Percentiles rank a stretch among this genome's conserved stretches.
Conservation (phyloP, 2,329 filamentous ascomycete genomes). For the Tricladium varicosporioides region DNA sequence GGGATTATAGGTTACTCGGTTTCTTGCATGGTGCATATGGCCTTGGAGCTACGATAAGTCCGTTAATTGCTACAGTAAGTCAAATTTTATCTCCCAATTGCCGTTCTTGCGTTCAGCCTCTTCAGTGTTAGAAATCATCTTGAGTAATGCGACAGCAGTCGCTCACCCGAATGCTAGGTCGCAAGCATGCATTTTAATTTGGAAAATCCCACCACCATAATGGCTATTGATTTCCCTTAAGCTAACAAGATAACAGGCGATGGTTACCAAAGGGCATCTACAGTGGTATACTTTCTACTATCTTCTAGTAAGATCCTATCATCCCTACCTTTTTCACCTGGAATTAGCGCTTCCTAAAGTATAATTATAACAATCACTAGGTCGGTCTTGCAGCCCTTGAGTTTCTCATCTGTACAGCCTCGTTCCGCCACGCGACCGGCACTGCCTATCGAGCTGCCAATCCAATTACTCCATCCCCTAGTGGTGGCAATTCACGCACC, state of each 20-base stretch:
- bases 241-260: slow-evolving; percentile 34
- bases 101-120: no score
- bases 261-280: slow-evolving; percentile 62
- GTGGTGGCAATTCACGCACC: slow-evolving; percentile 17
- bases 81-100: no score
- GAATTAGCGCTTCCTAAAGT: slow-evolving; percentile 24
- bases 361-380: slow-evolving; percentile 13
- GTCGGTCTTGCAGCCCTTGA: slow-evolving; percentile 57
- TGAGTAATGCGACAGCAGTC: no score
- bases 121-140: no score
- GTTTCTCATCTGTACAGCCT: slow-evolving; percentile 45
- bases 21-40: slow-evolving; percentile 73
- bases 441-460: slow-evolving; percentile 56
- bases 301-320: slow-evolving; percentile 56
- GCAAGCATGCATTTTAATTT: no score
- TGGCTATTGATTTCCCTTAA: no score
- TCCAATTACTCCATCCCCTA: slow-evolving; percentile 33
- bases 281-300: slow-evolving; percentile 77
- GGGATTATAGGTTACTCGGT: slow-evolving; percentile 51
- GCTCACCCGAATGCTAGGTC: no score
- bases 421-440: slow-evolving; percentile 64
- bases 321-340: not conserved
- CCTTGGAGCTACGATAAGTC: slow-evolving; percentile 66
- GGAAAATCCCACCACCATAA: no score
- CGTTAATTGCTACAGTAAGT: slow-evolving; percentile 62